These are phyloP conservation scores for Arachis monticola DNA, from an alignment of 331 rosid species.

Conservation along the genomic window DNA sequence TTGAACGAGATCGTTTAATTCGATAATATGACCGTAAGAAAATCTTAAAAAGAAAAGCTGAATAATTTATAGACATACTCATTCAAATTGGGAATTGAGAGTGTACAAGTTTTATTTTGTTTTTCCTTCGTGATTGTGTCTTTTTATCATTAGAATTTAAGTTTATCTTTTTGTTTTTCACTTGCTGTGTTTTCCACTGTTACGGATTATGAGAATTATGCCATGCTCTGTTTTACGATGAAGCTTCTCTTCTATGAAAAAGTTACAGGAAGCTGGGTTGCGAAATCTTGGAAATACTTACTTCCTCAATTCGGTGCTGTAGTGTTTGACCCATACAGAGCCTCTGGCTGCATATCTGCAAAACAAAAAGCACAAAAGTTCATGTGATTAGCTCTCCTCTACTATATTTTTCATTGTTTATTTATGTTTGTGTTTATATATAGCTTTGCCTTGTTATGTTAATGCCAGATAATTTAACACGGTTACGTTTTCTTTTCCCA, in stretches of 20 bases:
- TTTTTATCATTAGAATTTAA: not conserved
- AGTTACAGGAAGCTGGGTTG: slow-evolving; percentile 89
- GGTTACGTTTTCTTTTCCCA: not conserved
- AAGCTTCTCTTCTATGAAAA: not conserved
- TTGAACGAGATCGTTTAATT: too few species aligned
- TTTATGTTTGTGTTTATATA: not conserved
- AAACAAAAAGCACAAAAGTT: slow-evolving; percentile 89
- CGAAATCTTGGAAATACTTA: slow-evolving; percentile 85
- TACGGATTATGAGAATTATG: not conserved
- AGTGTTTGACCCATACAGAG: slow-evolving; percentile 92
- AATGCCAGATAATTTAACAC: not conserved
- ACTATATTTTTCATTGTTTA: not conserved
- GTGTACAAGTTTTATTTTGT: too few species aligned
- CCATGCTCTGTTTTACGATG: not conserved
- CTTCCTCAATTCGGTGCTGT: slow-evolving; percentile 84
- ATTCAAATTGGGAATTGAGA: too few species aligned
- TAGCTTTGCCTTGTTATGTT: not conserved
- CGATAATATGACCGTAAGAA: too few species aligned
- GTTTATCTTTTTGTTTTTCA: not conserved
- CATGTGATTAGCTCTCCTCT: slow-evolving; percentile 59
- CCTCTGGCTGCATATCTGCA: slow-evolving; percentile 98
- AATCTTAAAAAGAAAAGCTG: too few species aligned
- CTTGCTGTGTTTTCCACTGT: not conserved
- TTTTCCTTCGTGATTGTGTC: not conserved
- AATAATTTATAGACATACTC: too few species aligned